phyloP scores from a whole-genome alignment of 2,329 filamentous ascomycete genomes.

The Basipetospora chlamydospora region DNA sequence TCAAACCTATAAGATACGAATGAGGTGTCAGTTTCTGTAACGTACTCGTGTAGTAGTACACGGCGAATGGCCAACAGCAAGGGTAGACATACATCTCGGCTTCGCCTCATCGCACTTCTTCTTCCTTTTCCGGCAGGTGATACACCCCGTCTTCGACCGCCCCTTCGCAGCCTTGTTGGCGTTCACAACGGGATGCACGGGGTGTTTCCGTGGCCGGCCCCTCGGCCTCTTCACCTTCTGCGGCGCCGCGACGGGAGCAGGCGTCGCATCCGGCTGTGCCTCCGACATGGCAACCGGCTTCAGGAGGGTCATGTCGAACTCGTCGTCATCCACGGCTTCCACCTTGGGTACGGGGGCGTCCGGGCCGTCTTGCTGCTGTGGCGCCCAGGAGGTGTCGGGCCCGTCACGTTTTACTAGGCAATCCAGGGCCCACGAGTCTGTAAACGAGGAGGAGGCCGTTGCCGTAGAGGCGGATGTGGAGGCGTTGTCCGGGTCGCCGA shows the following conservation, averaged over 20 bases:
- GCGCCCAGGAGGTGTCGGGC: conserved; percentile 11
- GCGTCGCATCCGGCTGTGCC: conserved; percentile 8
- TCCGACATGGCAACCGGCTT: conserved; percentile 26
- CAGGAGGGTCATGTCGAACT: conserved; percentile 37
- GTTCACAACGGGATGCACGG: conserved; percentile 41
- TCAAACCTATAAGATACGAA: conserved; percentile 42
- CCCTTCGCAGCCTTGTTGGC: conserved; percentile 65
- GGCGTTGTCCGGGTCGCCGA: conserved; percentile 9
- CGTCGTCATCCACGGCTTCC: conserved; percentile 42
- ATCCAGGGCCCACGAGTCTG: conserved; percentile 25
- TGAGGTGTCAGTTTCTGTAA: conserved; percentile 9
- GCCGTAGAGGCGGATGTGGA: conserved; percentile 8
- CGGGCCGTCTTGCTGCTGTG: conserved; percentile 33
- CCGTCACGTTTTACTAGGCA: background rate
- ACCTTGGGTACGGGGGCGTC: conserved; percentile 36
- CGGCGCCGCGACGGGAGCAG: no score
- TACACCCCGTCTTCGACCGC: conserved; percentile 53
- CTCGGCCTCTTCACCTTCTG: conserved; percentile 49
- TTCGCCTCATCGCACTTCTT: conserved; percentile 62
- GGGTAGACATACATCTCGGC: conserved; percentile 40
- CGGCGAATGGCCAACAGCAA: conserved; percentile 1
- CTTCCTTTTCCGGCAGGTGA: conserved; percentile 53
- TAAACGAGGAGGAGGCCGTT: conserved; percentile 31
- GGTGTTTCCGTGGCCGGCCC: conserved; percentile 72
- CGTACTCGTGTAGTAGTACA: conserved; percentile 8